phyloP scores from a whole-genome alignment of 306 rosid genomes.

The Myrica gale region DNA sequence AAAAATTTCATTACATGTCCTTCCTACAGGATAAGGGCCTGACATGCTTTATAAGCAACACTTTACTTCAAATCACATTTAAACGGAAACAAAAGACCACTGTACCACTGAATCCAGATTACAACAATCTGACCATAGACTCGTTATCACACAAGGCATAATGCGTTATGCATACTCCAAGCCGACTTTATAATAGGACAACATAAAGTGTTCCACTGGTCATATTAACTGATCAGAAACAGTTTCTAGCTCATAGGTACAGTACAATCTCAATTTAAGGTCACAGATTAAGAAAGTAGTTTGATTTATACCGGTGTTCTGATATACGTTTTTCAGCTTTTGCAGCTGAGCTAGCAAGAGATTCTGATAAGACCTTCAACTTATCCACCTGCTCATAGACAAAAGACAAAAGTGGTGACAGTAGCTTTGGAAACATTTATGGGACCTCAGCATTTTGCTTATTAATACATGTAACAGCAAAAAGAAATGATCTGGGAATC shows the following conservation, averaged over 20 bases:
- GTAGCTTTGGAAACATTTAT: not conserved
- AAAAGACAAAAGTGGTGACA: constrained; percentile 14
- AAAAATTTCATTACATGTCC: not conserved
- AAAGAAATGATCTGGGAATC: not conserved
- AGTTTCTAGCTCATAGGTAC: not conserved
- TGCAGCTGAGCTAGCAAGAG: constrained; percentile 85
- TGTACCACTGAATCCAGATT: no score
- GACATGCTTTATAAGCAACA: not conserved
- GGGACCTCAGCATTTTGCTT: not conserved
- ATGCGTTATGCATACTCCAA: not conserved
- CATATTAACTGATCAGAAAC: not conserved
- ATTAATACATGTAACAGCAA: not conserved
- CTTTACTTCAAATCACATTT: not conserved
- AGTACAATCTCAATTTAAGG: not conserved
- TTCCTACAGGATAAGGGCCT: not conserved
- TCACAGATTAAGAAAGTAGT: not conserved
- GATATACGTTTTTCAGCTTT: constrained; percentile 94
- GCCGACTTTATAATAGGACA: not conserved
- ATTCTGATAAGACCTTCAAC: constrained; percentile 84
- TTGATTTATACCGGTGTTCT: constrained; percentile 67
- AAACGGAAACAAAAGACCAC: no score
- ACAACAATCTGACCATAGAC: no score
- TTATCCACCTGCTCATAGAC: constrained; percentile 75
- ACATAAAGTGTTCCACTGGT: no score
- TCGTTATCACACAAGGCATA: not conserved